phyloP scores from a whole-genome alignment of 495 filamentous ascomycete species.

The Lophiotrema nucula region DNA sequence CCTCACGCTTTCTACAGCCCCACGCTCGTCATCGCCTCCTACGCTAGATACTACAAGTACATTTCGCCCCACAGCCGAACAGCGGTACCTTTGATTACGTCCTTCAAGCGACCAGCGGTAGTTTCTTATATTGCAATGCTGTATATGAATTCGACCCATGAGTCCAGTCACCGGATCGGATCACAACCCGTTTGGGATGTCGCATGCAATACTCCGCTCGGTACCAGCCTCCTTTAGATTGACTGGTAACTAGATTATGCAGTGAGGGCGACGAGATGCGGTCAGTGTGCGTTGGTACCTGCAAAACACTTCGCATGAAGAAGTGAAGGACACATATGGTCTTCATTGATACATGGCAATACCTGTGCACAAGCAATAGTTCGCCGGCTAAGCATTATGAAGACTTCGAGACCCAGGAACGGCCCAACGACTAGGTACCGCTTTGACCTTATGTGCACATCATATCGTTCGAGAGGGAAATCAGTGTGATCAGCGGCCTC shows the following conservation, averaged over 20 bases:
- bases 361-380: not conserved
- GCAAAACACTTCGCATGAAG: not conserved
- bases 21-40: not conserved
- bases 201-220: not conserved
- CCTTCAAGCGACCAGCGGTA: not conserved
- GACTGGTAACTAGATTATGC: not conserved
- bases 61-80: slow-evolving; percentile 3
- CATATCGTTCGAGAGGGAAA: too few species aligned
- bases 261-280: not conserved
- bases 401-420: too few species aligned
- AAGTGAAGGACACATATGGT: not conserved
- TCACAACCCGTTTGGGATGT: not conserved
- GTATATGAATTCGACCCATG: not conserved
- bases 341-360: not conserved
- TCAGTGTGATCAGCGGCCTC: too few species aligned
- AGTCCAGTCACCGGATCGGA: not conserved
- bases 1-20: not conserved
- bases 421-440: too few species aligned
- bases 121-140: not conserved
- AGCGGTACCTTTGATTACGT: slow-evolving; percentile 3
- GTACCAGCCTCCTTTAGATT: slow-evolving; percentile 6
- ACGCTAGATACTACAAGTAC: too few species aligned
- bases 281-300: not conserved
- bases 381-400: too few species aligned
- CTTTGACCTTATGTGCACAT: too few species aligned